These are phyloP conservation scores for Ceratobasidium papillatum DNA, from an alignment of 1,284 basidiomycete species.

Conservation along the genomic window DNA sequence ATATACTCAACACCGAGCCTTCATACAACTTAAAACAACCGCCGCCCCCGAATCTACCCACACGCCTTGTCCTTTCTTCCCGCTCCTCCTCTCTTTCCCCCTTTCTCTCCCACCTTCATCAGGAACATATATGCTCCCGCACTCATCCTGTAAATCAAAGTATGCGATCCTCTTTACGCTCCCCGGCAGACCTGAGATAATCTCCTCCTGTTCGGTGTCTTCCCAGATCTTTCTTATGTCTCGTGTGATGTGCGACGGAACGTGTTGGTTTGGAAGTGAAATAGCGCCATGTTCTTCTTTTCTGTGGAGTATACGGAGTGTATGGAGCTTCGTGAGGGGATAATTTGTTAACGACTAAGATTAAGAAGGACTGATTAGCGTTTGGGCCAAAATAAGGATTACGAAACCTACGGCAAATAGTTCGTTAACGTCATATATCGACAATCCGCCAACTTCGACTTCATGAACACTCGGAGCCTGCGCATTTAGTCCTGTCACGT, in stretches of 20 bases:
- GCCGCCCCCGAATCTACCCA: slow-evolving; percentile 17
- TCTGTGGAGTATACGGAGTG: slow-evolving; percentile 16
- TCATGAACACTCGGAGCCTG: slow-evolving; percentile 16
- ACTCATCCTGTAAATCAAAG: slow-evolving; percentile 38
- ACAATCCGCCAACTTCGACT: slow-evolving; percentile 29
- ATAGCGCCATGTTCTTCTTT: slow-evolving; percentile 28
- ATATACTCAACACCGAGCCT: neutral
- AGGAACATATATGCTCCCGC: slow-evolving; percentile 9
- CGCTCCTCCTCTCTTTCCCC: too few relatives aligned
- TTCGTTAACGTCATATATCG: slow-evolving; percentile 31
- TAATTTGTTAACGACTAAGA: slow-evolving; percentile 26
- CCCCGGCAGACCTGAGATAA: neutral
- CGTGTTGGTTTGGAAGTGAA: neutral
- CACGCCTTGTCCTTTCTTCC: neutral
- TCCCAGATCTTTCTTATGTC: neutral
- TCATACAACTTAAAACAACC: slow-evolving; percentile 13
- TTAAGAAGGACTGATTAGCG: neutral
- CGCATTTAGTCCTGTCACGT: neutral
- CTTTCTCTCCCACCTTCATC: neutral
- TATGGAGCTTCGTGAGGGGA: neutral
- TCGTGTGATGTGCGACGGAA: neutral
- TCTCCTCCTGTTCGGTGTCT: slow-evolving; percentile 17
- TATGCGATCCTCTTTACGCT: slow-evolving; percentile 10
- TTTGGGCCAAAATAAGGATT: neutral
- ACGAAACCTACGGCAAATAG: slow-evolving; percentile 8